A percentile compares a stretch with the other conserved stretches of the same genome.
phyloP scores from a whole-genome alignment of 176 grass and related monocot species.

The Zizania latifolia region DNA sequence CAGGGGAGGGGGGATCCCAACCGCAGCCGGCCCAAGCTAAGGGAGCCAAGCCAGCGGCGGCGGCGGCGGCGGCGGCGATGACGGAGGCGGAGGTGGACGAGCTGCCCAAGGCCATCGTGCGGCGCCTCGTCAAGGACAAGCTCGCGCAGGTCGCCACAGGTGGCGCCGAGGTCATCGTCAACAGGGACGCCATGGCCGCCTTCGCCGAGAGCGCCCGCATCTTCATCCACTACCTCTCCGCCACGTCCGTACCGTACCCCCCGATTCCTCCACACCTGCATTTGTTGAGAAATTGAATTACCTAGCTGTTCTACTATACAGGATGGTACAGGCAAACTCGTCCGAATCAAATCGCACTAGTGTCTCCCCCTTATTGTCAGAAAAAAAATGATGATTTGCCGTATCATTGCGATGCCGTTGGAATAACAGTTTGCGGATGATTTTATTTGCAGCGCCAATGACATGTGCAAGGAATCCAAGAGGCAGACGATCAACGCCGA shows the following conservation, averaged over 20 bases:
- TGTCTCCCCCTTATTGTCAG: too few species aligned
- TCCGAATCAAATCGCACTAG: too few species aligned
- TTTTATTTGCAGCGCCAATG: constrained; percentile 57
- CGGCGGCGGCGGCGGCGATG: background rate
- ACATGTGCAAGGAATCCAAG: constrained; percentile 90
- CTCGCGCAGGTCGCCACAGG: constrained; percentile 40
- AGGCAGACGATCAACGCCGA: constrained; percentile 86
- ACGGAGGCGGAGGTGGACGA: constrained; percentile 63
- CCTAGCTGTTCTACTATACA: too few species aligned
- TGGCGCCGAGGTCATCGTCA: constrained; percentile 52
- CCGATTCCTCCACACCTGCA: background rate
- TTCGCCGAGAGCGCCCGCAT: constrained; percentile 86
- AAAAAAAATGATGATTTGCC: too few species aligned
- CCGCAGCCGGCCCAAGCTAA: background rate
- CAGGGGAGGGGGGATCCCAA: constrained; percentile 16
- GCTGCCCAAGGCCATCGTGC: constrained; percentile 65
- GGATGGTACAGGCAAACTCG: too few species aligned
- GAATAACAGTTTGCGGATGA: background rate
- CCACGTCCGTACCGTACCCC: constrained; percentile 64
- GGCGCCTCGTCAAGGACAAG: constrained; percentile 82
- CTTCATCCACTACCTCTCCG: constrained; percentile 98
- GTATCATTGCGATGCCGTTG: too few species aligned
- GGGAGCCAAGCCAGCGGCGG: constrained; percentile 12
- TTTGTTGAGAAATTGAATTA: background rate
- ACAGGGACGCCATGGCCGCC: constrained; percentile 63